A percentile compares a stretch with the other conserved stretches of the same genome.
Conservation (phyloP, 805 yeast species). For the Sugiyamaella lignohabitans region DNA sequence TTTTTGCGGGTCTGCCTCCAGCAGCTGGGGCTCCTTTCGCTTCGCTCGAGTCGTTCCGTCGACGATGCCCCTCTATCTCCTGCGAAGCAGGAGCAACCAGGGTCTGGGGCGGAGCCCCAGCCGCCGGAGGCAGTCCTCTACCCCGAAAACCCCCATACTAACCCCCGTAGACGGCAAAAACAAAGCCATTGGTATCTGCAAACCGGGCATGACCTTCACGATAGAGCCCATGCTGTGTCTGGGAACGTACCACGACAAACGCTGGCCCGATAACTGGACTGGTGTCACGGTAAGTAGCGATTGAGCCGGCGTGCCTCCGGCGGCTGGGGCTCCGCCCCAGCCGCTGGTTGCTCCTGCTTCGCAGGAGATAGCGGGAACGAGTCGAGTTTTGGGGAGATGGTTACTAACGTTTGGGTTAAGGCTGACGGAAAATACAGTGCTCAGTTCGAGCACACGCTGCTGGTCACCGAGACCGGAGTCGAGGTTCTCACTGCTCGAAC, state of each 20-base stretch:
- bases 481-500: constrained; percentile 83
- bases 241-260: constrained; percentile 71
- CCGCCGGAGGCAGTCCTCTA: too few species aligned
- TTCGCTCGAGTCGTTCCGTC: neutral
- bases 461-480: constrained; percentile 89
- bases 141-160: neutral
- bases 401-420: constrained; percentile 3
- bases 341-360: neutral
- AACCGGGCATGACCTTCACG: constrained; percentile 94
- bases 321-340: too few species aligned
- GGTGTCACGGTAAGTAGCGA: constrained; percentile 50
- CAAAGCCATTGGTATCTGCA: constrained; percentile 88
- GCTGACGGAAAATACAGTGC: constrained; percentile 82
- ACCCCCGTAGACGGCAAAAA: constrained; percentile 55
- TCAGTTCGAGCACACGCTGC: constrained; percentile 88
- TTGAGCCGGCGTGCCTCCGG: too few species aligned
- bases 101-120: too few species aligned
- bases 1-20: too few species aligned
- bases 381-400: constrained; percentile 29
- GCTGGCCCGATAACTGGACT: constrained; percentile 99
- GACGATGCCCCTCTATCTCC: too few species aligned
- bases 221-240: constrained; percentile 94
- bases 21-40: too few species aligned
- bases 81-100: too few species aligned
- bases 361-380: too few species aligned